phyloP scores from a whole-genome alignment of 2,329 filamentous ascomycete genomes.

The Curvularia hawaiiensis region DNA sequence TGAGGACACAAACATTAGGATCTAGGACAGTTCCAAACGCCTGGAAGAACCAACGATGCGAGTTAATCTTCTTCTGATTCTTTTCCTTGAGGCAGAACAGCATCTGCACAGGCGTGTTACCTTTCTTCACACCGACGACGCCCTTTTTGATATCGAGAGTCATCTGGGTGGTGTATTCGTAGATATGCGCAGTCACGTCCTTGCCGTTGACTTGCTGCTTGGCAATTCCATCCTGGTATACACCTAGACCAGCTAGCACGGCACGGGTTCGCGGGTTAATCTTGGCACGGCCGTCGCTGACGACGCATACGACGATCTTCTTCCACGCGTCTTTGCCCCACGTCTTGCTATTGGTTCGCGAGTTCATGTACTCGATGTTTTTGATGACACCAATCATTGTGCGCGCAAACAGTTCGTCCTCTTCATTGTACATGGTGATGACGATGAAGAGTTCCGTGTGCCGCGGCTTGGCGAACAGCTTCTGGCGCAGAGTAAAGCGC shows the following conservation, averaged over 20 bases:
- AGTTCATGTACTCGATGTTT: conserved; percentile 98
- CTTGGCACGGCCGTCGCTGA: conserved; percentile 95
- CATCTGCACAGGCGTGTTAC: conserved; percentile 88
- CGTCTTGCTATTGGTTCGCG: conserved; percentile 88
- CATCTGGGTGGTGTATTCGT: conserved; percentile 88
- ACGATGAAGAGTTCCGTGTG: conserved; percentile 97
- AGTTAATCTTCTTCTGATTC: conserved; percentile 99
- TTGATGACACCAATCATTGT: conserved; percentile 98
- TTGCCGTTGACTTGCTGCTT: conserved; percentile 98
- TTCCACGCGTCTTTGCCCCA: conserved; percentile 99
- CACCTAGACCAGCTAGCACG: conserved; percentile 88
- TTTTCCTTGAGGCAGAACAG: conserved; percentile 99
- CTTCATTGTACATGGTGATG: conserved; percentile 99
- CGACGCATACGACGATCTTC: conserved; percentile 98
- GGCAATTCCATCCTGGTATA: conserved; percentile 97
- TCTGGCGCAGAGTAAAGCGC: conserved; percentile 90
- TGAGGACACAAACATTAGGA: conserved; percentile 93
- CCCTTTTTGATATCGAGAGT: conserved; percentile 89
- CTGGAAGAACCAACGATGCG: conserved; percentile 98
- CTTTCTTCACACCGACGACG: conserved; percentile 82
- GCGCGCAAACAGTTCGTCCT: conserved; percentile 92
- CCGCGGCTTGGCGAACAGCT: conserved; percentile 86
- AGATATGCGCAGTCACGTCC: conserved; percentile 96
- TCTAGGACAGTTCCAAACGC: conserved; percentile 91
- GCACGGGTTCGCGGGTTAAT: conserved; percentile 93